These are phyloP conservation scores for Diaporthe australafricana DNA, from an alignment of 2,329 filamentous ascomycete genomes.

Conservation along the genomic window DNA sequence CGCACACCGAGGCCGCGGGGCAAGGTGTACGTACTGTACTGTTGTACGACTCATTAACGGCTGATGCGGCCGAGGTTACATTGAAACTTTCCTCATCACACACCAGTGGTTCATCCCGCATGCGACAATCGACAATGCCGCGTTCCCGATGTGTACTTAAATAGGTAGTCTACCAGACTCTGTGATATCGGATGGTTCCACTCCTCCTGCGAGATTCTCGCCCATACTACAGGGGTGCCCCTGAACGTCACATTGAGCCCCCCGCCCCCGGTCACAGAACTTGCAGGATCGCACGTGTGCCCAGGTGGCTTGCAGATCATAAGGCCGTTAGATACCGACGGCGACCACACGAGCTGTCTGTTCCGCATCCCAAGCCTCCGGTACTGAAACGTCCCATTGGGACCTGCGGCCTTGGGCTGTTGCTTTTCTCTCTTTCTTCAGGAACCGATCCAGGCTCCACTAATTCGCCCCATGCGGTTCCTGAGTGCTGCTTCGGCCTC, in stretches of 20 bases:
- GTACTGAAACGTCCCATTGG: constrained; percentile 7
- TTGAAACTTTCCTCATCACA: not conserved
- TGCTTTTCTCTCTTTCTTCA: not conserved
- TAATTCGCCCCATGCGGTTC: not conserved
- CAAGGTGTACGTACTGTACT: not conserved
- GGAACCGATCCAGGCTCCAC: not conserved
- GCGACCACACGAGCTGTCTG: not conserved
- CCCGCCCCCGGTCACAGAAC: too few relatives aligned
- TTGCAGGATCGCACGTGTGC: not conserved
- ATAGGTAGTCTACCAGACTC: too few relatives aligned
- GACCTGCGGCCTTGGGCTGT: not conserved
- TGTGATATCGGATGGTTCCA: constrained; percentile 16
- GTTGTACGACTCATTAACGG: constrained; percentile 7
- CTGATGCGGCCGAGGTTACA: constrained; percentile 18
- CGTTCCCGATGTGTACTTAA: too few relatives aligned
- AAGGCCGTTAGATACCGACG: constrained; percentile 8
- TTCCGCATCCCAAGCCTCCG: not conserved
- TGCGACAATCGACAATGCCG: constrained; percentile 5
- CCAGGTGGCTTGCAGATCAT: constrained; percentile 18
- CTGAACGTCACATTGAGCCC: not conserved
- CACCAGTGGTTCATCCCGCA: constrained; percentile 14
- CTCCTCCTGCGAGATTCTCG: constrained; percentile 1
- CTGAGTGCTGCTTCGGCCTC: not conserved
- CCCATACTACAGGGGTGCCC: not conserved
- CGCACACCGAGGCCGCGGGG: not conserved